Evolutionary conservation across 1,284 basidiomycete genomes (phyloP).

Genomic region (Agaricales sp.): DNA sequence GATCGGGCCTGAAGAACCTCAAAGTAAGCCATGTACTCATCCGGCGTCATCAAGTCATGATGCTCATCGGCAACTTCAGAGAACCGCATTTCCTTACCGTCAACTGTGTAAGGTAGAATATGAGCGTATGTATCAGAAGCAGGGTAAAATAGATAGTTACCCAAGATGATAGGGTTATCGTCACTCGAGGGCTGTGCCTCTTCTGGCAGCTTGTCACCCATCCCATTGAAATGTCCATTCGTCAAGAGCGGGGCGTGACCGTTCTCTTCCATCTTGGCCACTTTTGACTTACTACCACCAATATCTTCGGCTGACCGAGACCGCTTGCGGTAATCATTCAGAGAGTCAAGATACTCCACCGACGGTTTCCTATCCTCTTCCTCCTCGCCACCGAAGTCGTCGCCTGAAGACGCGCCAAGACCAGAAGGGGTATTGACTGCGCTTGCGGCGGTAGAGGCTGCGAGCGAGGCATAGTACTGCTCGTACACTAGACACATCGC

Average conservation of each 20-base stretch:
- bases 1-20: constrained; percentile 35
- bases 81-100: constrained; percentile 55
- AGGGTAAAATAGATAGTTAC: constrained; percentile 28
- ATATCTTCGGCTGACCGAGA: constrained; percentile 57
- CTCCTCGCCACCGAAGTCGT: constrained; percentile 38
- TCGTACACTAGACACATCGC: constrained; percentile 47
- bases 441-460: constrained; percentile 48
- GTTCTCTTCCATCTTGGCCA: constrained; percentile 28
- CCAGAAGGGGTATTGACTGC: constrained; percentile 47
- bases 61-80: constrained; percentile 75
- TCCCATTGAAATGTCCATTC: constrained; percentile 9
- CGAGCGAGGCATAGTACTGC: constrained; percentile 68
- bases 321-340: constrained; percentile 62
- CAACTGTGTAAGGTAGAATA: constrained; percentile 32
- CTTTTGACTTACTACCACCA: constrained; percentile 32
- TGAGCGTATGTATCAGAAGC: constrained; percentile 3
- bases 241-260: constrained; percentile 16
- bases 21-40: constrained; percentile 74
- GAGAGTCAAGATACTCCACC: constrained; percentile 51
- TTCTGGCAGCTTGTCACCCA: constrained; percentile 12
- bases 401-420: constrained; percentile 31
- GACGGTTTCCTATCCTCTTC: constrained; percentile 62
- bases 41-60: constrained; percentile 75
- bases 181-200: constrained; percentile 11
- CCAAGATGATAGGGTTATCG: constrained; percentile 54